Percentiles rank a stretch among this genome's conserved stretches.
These are phyloP conservation scores for Arthrinium phaeospermum DNA, from an alignment of 2,329 filamentous ascomycete species.

Conservation along the genomic window DNA sequence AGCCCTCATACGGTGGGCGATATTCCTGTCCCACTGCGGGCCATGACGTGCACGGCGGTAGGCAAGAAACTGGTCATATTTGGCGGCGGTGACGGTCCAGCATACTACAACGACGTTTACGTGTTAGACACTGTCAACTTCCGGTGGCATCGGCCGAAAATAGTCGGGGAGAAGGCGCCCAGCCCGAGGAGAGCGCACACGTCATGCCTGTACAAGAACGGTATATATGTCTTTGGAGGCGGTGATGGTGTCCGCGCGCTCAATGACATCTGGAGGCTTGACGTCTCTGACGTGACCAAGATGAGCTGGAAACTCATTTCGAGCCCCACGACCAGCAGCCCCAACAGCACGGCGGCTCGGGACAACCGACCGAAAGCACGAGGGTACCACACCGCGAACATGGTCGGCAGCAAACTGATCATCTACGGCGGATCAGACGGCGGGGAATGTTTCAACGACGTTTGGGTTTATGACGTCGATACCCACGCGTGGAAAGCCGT, in stretches of 20 bases:
- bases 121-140: conserved; percentile 75
- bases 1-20: conserved; percentile 69
- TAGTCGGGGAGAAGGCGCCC: conserved; percentile 62
- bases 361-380: conserved; percentile 61
- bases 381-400: conserved; percentile 75
- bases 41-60: conserved; percentile 75
- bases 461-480: conserved; percentile 76
- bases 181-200: conserved; percentile 71
- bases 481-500: conserved; percentile 64
- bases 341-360: conserved; percentile 25
- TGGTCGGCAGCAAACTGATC: conserved; percentile 74
- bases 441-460: conserved; percentile 74
- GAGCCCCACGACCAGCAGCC: conserved; percentile 37
- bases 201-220: conserved; percentile 73
- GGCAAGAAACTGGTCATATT: conserved; percentile 74
- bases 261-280: conserved; percentile 75
- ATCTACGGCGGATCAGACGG: conserved; percentile 74
- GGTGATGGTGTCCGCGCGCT: conserved; percentile 73
- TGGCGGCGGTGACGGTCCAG: conserved; percentile 71
- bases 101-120: conserved; percentile 76
- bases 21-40: conserved; percentile 67
- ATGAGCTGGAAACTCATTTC: conserved; percentile 74
- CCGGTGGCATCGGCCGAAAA: conserved; percentile 67
- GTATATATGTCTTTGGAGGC: conserved; percentile 75
- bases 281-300: conserved; percentile 69